Percentiles rank a stretch among this genome's conserved stretches.
Conservation (phyloP, 176 grass and related monocot species). For the Ampelocalamus luodianensis region DNA sequence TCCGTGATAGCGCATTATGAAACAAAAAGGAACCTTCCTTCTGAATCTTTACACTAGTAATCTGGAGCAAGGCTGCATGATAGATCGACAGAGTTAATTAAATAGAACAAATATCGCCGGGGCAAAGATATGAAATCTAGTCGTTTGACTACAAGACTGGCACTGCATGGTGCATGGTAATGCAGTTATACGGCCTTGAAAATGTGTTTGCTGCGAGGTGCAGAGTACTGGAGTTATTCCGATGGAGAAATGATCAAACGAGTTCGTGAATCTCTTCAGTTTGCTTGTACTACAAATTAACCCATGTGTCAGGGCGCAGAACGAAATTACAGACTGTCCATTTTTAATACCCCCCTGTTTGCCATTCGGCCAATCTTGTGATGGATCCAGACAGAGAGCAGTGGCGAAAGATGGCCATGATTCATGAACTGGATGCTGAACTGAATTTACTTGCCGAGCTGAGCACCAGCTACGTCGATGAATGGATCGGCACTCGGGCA, state of each 20-base stretch:
- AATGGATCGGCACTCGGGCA: neutral
- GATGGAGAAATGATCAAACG: neutral
- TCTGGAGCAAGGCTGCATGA: neutral
- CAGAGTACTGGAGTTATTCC: neutral
- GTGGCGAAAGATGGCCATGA: neutral
- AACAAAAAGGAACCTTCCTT: slow-evolving; percentile 40
- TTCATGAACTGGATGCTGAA: neutral
- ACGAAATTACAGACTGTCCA: neutral
- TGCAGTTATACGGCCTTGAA: neutral
- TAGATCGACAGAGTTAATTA: neutral
- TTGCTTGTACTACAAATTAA: neutral
- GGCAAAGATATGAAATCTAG: neutral
- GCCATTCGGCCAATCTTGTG: neutral
- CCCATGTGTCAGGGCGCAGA: neutral
- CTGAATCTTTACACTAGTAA: neutral
- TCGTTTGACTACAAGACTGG: slow-evolving; percentile 45
- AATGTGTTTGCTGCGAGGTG: slow-evolving; percentile 20
- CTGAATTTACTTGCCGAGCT: neutral
- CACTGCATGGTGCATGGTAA: neutral
- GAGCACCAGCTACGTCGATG: neutral
- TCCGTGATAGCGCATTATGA: neutral
- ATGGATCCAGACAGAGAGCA: neutral
- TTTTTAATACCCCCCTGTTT: neutral
- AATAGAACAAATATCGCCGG: slow-evolving; percentile 6
- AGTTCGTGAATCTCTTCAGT: neutral